phyloP scores from a whole-genome alignment of 192 early-diverging fungal genomes.

The Gaertneriomyces semiglobifer region DNA sequence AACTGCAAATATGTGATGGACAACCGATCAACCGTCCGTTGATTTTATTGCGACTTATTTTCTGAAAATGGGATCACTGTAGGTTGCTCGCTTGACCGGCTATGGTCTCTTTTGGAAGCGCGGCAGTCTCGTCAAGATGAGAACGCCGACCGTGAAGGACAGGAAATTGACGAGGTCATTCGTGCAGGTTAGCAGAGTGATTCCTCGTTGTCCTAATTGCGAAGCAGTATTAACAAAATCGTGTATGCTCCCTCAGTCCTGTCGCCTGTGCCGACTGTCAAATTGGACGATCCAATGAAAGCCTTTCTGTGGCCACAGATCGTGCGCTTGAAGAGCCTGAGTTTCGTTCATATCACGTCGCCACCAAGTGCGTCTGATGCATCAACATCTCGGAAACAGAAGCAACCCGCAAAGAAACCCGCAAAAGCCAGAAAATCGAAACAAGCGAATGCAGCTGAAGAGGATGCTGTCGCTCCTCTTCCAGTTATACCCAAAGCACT shows the following conservation, averaged over 20 bases:
- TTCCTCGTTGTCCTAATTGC: too few relatives aligned
- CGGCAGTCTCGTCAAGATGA: constrained; percentile 15
- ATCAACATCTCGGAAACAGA: constrained; percentile 16
- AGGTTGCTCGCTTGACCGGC: constrained; percentile 37
- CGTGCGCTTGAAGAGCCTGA: background rate
- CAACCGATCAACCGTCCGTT: background rate
- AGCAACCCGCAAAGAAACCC: constrained; percentile 10
- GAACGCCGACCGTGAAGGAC: background rate
- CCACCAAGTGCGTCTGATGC: background rate
- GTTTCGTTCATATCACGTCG: background rate
- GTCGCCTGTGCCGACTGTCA: background rate
- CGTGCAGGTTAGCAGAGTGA: background rate
- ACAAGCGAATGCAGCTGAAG: too few relatives aligned
- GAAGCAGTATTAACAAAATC: too few relatives aligned
- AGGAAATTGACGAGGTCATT: background rate
- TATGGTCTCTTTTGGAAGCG: constrained; percentile 40
- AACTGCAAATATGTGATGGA: constrained; percentile 4
- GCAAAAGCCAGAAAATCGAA: background rate
- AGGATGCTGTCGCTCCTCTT: too few relatives aligned
- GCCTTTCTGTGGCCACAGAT: constrained; percentile 15
- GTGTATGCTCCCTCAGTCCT: too few relatives aligned
- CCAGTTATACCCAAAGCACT: too few relatives aligned
- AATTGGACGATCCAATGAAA: constrained; percentile 14
- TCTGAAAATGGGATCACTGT: background rate
- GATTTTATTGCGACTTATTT: background rate